Evolutionary conservation across 163 green algal genomes (phyloP).

Genomic region (Chloromonas sp.): DNA sequence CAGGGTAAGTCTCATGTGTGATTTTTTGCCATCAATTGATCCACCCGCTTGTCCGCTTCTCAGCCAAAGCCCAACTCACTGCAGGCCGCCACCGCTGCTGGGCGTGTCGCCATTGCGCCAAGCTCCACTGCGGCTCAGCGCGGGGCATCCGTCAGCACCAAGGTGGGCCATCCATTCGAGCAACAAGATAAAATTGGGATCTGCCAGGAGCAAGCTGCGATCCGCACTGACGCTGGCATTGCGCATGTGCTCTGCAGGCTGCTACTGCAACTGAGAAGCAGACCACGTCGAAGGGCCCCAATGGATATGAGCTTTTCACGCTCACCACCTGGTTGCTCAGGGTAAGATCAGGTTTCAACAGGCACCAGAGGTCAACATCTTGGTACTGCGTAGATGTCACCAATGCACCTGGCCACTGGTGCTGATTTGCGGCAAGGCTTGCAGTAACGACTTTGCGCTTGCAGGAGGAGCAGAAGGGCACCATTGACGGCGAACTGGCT

Average conservation of each 20-base stretch:
- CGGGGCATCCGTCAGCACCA: neutral
- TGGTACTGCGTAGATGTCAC: no score
- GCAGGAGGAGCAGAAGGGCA: slow-evolving; percentile 79
- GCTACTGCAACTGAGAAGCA: neutral
- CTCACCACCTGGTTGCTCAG: slow-evolving; percentile 84
- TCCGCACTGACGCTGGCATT: neutral
- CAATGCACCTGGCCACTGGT: no score
- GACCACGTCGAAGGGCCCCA: neutral
- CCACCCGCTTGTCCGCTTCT: no score
- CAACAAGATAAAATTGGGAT: neutral
- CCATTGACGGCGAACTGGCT: slow-evolving; percentile 87
- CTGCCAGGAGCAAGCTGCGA: neutral
- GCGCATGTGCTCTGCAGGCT: neutral
- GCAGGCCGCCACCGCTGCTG: neutral
- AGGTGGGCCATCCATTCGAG: neutral
- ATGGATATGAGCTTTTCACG: slow-evolving; percentile 61
- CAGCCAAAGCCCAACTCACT: no score
- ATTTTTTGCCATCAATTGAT: neutral
- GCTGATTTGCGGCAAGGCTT: no score
- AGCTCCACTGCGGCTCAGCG: neutral
- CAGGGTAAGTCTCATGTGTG: neutral
- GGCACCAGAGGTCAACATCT: no score
- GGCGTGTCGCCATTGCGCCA: neutral
- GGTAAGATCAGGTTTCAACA: slow-evolving; percentile 25
- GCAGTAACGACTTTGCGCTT: neutral